Percentiles rank a stretch among this genome's conserved stretches.
Conservation (phyloP, 371 early-diverging fungal species). For the Lichtheimia ramosa region DNA sequence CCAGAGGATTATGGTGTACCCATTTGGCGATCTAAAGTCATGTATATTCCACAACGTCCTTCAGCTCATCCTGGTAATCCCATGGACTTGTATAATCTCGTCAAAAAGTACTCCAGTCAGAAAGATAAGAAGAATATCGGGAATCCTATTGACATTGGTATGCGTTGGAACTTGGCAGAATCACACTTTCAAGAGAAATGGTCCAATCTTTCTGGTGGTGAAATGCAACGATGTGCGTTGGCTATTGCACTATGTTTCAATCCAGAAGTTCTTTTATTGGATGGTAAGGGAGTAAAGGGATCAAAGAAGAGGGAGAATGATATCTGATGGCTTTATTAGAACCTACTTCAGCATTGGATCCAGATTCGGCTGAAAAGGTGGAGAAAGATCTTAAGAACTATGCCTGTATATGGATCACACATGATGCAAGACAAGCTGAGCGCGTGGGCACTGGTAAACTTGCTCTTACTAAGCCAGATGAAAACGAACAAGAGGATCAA, state of each 20-base stretch:
- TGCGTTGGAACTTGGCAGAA: constrained; percentile 66
- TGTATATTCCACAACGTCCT: constrained; percentile 88
- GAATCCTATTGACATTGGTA: constrained; percentile 64
- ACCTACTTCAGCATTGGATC: constrained; percentile 88
- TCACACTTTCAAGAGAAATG: constrained; percentile 77
- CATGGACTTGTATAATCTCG: constrained; percentile 62
- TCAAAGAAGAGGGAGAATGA: too few species aligned
- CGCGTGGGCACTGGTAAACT: constrained; percentile 56
- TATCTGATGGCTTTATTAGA: constrained; percentile 41
- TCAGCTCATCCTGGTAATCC: constrained; percentile 77
- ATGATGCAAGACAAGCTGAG: constrained; percentile 71
- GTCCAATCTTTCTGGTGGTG: constrained; percentile 85
- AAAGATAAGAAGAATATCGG: constrained; percentile 33
- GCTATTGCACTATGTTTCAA: constrained; percentile 80
- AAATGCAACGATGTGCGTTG: constrained; percentile 82
- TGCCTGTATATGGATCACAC: constrained; percentile 84
- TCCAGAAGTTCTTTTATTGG: constrained; percentile 79
- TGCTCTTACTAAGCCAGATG: background rate
- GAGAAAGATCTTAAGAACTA: constrained; percentile 63
- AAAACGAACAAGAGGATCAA: background rate
- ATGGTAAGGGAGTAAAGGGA: constrained; percentile 48
- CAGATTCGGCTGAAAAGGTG: constrained; percentile 70
- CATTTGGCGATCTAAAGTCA: constrained; percentile 74
- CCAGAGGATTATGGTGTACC: constrained; percentile 68
- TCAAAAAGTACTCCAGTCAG: constrained; percentile 60